phyloP scores from a whole-genome alignment of 2,329 filamentous ascomycete species.

The Sarocladium brachiariae region DNA sequence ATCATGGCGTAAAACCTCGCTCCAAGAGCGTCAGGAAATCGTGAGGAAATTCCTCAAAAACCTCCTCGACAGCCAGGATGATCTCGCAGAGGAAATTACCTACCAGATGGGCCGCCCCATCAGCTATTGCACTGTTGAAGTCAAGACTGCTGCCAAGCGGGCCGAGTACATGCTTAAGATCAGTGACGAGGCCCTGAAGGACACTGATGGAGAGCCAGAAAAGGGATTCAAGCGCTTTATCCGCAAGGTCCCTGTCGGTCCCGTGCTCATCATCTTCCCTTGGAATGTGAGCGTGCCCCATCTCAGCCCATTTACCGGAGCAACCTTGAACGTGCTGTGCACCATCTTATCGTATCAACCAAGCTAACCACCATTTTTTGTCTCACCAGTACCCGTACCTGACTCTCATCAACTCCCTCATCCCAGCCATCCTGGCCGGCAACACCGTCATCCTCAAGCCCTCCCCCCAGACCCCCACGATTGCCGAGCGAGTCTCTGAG shows the following conservation, averaged over 20 bases:
- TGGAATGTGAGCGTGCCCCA: conserved; percentile 70
- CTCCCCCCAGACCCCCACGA: conserved; percentile 88
- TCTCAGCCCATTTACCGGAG: not conserved
- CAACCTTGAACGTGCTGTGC: not conserved
- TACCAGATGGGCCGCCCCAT: conserved; percentile 95
- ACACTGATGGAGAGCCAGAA: conserved; percentile 76
- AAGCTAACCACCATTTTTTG: conserved; percentile 13
- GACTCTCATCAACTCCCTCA: conserved; percentile 84
- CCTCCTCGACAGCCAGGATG: conserved; percentile 66
- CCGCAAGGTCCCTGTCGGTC: conserved; percentile 79
- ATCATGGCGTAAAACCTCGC: conserved; percentile 66
- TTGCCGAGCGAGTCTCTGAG: conserved; percentile 74
- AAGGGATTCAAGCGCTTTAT: conserved; percentile 88
- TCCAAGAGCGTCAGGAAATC: conserved; percentile 71
- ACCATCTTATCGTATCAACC: not conserved
- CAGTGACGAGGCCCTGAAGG: conserved; percentile 68
- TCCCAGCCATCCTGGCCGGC: conserved; percentile 84
- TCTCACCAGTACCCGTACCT: conserved; percentile 77
- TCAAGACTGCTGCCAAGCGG: conserved; percentile 77
- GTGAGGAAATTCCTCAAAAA: conserved; percentile 72
- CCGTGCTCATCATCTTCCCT: conserved; percentile 82
- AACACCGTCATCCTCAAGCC: conserved; percentile 93
- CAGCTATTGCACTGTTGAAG: conserved; percentile 74
- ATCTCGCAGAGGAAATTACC: conserved; percentile 76
- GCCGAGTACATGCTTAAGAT: conserved; percentile 82